These are phyloP conservation scores for Lodderomyces margitis DNA, from an alignment of 1,139 yeast species.

Conservation along the genomic window DNA sequence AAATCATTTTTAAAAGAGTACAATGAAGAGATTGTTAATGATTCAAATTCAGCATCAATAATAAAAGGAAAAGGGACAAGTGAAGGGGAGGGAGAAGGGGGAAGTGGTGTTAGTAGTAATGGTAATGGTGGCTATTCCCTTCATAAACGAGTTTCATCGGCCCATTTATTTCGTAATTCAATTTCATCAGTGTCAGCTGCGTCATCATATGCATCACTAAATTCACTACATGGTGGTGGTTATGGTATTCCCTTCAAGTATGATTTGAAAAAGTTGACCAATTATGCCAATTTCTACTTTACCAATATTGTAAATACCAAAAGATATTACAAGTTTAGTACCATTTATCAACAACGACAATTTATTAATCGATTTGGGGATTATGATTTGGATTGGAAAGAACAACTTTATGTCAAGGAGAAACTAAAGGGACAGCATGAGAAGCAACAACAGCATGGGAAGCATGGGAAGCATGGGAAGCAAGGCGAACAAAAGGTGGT, in stretches of 20 bases:
- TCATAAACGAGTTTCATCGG: background rate
- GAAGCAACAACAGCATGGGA: background rate
- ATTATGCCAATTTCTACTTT: conserved; percentile 36
- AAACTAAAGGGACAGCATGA: no score
- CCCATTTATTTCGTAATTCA: background rate
- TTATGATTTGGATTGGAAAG: conserved; percentile 35
- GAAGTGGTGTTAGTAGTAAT: no score
- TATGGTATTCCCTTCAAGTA: conserved; percentile 10
- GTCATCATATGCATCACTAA: conserved; percentile 5
- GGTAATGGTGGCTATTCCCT: no score
- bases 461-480: conserved; percentile 10
- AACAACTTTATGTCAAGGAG: no score
- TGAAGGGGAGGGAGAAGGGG: no score
- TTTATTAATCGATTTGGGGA: conserved; percentile 48
- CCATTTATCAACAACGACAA: conserved; percentile 47
- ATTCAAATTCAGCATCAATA: background rate
- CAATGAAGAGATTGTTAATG: background rate
- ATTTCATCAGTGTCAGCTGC: conserved; percentile 6
- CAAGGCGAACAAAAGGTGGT: no score
- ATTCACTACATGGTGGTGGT: no score
- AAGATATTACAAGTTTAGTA: conserved; percentile 46
- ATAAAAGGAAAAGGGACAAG: no score
- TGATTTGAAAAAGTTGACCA: conserved; percentile 19
- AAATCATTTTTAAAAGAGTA: conserved; percentile 14
- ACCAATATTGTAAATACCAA: conserved; percentile 30